These are phyloP conservation scores for Sutorius eximius DNA, from an alignment of 1,284 basidiomycete genomes.

Conservation along the genomic window DNA sequence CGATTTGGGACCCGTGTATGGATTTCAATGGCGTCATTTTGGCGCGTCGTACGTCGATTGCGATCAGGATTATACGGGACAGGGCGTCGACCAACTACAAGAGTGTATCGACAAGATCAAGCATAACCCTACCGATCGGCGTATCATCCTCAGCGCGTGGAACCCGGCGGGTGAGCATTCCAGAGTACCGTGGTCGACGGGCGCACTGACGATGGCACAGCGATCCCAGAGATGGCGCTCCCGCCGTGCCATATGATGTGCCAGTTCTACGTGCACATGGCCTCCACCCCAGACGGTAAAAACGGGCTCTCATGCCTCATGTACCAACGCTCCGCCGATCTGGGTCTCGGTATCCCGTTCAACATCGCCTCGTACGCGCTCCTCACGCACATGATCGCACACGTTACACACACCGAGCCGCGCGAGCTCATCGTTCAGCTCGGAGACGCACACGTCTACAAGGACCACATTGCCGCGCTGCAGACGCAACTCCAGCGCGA, in stretches of 20 bases:
- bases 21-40: conserved; percentile 99
- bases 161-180: conserved; percentile 81
- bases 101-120: conserved; percentile 92
- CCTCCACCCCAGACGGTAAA: conserved; percentile 53
- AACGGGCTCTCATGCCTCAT: conserved; percentile 91
- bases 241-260: conserved; percentile 99
- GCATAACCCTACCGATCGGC: conserved; percentile 89
- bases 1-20: conserved; percentile 95
- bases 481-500: conserved; percentile 77
- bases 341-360: conserved; percentile 96
- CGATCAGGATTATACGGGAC: conserved; percentile 79
- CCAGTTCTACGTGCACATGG: conserved; percentile 96
- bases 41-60: conserved; percentile 87
- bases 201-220: conserved; percentile 41
- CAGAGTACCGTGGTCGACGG: too few relatives aligned
- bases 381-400: conserved; percentile 95
- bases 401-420: conserved; percentile 83
- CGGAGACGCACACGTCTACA: conserved; percentile 96
- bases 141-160: conserved; percentile 98
- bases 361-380: conserved; percentile 98
- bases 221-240: conserved; percentile 91
- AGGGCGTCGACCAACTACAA: conserved; percentile 92
- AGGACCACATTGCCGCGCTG: conserved; percentile 88
- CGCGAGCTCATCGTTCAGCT: conserved; percentile 91
- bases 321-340: conserved; percentile 97